Percentiles rank a stretch among this genome's conserved stretches.
These are phyloP conservation scores for Ophiocordyceps camponoti-floridani DNA, from an alignment of 2,329 filamentous ascomycete genomes.

Conservation along the genomic window DNA sequence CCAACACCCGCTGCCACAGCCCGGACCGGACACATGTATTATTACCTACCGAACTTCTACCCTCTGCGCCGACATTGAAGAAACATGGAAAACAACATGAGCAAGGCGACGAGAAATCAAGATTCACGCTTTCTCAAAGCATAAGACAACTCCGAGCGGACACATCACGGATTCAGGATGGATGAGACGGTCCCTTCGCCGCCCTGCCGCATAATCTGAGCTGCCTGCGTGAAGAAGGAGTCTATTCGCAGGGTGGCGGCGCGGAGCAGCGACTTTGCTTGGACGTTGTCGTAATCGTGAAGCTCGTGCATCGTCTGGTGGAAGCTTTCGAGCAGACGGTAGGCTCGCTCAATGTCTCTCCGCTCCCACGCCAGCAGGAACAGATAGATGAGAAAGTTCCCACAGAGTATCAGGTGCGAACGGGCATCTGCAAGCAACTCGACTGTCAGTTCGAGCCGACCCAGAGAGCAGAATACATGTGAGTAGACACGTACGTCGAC, in stretches of 20 bases:
- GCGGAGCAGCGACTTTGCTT: slow-evolving; percentile 14
- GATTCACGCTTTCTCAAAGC: too few relatives aligned
- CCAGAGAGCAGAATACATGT: background rate
- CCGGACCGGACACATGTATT: too few relatives aligned
- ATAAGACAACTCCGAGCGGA: slow-evolving; percentile 6
- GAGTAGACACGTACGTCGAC: slow-evolving; percentile 17
- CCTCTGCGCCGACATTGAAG: too few relatives aligned
- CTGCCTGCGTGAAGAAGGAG: slow-evolving; percentile 21
- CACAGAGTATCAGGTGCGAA: slow-evolving; percentile 26
- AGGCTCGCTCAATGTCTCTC: slow-evolving; percentile 15
- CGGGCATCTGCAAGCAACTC: slow-evolving; percentile 11
- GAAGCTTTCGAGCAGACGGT: slow-evolving; percentile 18
- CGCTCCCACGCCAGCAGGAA: slow-evolving; percentile 23
- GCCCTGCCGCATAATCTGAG: slow-evolving; percentile 9
- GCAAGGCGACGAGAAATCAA: too few relatives aligned
- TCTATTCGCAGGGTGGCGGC: slow-evolving; percentile 19
- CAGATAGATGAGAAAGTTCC: slow-evolving; percentile 29
- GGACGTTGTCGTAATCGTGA: slow-evolving; percentile 11
- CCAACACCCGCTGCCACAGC: too few relatives aligned
- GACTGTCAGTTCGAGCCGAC: background rate
- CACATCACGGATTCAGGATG: slow-evolving; percentile 24
- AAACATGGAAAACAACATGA: too few relatives aligned
- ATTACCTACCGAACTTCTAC: too few relatives aligned
- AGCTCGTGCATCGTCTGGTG: slow-evolving; percentile 18
- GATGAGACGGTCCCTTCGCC: slow-evolving; percentile 27